Conservation (phyloP, 169 alveolate genomes). For the Babesia bovis region DNA sequence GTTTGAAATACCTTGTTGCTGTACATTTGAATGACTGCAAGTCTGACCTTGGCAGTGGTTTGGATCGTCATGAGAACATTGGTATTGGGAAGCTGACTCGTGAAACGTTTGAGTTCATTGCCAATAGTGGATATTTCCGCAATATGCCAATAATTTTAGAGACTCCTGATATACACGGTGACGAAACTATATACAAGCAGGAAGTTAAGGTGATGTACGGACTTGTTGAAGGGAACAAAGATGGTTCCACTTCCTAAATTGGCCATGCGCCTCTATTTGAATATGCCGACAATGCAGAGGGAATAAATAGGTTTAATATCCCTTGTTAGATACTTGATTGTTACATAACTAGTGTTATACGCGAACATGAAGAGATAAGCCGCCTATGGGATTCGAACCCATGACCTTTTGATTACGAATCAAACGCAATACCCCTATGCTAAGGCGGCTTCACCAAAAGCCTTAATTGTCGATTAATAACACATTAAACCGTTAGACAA, state of each 20-base stretch:
- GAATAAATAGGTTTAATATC: too few relatives aligned
- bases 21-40: constrained; percentile 88
- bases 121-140: constrained; percentile 79
- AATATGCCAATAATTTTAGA: constrained; percentile 86
- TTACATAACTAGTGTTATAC: neutral
- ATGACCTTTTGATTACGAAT: constrained; percentile 86
- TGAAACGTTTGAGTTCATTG: constrained; percentile 83
- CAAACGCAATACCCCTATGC: constrained; percentile 86
- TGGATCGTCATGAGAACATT: constrained; percentile 87
- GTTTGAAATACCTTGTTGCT: constrained; percentile 81
- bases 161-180: constrained; percentile 84
- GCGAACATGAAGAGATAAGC: constrained; percentile 45
- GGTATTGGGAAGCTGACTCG: constrained; percentile 86
- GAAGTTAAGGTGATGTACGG: constrained; percentile 79
- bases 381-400: constrained; percentile 87
- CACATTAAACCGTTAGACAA: neutral
- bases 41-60: constrained; percentile 83
- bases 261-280: neutral
- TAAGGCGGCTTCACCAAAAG: constrained; percentile 72
- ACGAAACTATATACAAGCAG: constrained; percentile 78
- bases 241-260: neutral
- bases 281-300: too few relatives aligned
- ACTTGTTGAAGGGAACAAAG: constrained; percentile 44
- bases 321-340: too few relatives aligned
- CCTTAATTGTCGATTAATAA: neutral